Conservation (phyloP, 306 rosid species). For the Hippophae tibetana region DNA sequence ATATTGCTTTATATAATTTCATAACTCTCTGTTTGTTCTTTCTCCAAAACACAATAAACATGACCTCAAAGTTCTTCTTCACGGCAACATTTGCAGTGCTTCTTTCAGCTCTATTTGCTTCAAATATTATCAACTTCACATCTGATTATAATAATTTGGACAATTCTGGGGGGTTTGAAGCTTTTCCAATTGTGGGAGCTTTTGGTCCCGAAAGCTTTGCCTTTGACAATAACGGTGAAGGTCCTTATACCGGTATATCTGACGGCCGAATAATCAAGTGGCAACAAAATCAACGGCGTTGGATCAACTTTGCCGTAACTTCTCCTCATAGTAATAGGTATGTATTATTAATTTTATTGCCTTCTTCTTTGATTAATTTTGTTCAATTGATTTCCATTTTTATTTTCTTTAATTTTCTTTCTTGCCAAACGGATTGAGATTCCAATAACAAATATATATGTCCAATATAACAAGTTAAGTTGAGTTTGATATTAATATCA, state of each 20-base stretch:
- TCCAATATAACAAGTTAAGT: not conserved
- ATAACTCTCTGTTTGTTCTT: not conserved
- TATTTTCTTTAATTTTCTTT: not conserved
- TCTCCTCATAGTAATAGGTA: conserved; percentile 49
- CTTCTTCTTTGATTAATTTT: not conserved
- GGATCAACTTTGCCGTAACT: conserved; percentile 50
- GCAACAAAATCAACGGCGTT: conserved; percentile 24
- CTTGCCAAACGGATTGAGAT: not conserved
- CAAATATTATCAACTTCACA: not conserved
- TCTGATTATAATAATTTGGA: not conserved
- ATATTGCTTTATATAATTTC: too few relatives aligned
- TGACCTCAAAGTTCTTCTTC: conserved; percentile 11
- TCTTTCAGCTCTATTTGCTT: conserved; percentile 11
- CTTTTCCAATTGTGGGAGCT: conserved; percentile 27
- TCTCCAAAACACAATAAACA: not conserved
- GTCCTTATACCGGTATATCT: conserved; percentile 68
- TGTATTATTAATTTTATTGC: not conserved
- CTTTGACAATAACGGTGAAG: conserved; percentile 46
- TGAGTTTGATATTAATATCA: too few relatives aligned
- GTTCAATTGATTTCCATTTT: not conserved
- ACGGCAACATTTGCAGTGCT: conserved; percentile 13
- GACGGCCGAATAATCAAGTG: conserved; percentile 69
- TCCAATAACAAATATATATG: not conserved
- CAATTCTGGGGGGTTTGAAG: conserved; percentile 9
- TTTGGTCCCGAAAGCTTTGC: conserved; percentile 65